Evolutionary conservation across 768 basidiomycete genomes (phyloP), one percentile per base, ranked within the genome.

Genomic region (Mycena metata): DNA sequence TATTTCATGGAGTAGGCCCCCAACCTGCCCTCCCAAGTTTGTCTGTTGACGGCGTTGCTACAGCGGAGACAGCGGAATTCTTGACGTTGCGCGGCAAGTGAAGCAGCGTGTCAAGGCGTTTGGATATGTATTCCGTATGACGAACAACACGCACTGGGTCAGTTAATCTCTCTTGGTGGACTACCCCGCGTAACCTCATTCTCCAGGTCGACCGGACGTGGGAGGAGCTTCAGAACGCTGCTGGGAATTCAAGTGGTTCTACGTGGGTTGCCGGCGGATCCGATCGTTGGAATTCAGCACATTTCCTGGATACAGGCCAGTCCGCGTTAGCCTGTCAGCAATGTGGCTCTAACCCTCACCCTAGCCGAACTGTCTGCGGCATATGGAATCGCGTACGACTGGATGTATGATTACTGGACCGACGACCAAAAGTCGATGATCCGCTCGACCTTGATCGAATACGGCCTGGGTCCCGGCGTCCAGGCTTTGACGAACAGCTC

Each of bases 321-420:
- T n/a, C n/a, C n/a, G n/a, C n/a, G n/a, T n/a, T n/a, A n/a, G n/a
- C n/a, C n/a, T n/a, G n/a, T n/a, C n/a, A n/a, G n/a, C n/a, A n/a
- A n/a, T n/a, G n/a, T n/a, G n/a, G n/a, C n/a, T n/a, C n/a, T n/a
- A n/a, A n/a, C n/a, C n/a, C n/a, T n/a, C n/a, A n/a, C n/a, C n/a
- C n/a, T n/a, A n/a, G 96, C 91, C n/a, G 97, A 98, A 79, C 85
- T 98, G 71, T 90, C 90, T 19, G 89, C 92, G 26, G 96, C 95
- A 6, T 99, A 91, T 75, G 98, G 87, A 35, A 92, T 96, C 69
- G 97, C 91, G 2, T 99, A 99, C 74, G 98, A 99, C 76, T 99
- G 98, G 98, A 76, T 99, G 36, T 91, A 98, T 78, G 92, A 96
- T 60, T 82, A 86, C 60, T 97, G 92, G 94, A 88, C 87, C 16